Percentiles rank a stretch among this genome's conserved stretches.
These are phyloP conservation scores for Teratosphaeria destructans DNA, from an alignment of 2,329 filamentous ascomycete species.

Conservation along the genomic window DNA sequence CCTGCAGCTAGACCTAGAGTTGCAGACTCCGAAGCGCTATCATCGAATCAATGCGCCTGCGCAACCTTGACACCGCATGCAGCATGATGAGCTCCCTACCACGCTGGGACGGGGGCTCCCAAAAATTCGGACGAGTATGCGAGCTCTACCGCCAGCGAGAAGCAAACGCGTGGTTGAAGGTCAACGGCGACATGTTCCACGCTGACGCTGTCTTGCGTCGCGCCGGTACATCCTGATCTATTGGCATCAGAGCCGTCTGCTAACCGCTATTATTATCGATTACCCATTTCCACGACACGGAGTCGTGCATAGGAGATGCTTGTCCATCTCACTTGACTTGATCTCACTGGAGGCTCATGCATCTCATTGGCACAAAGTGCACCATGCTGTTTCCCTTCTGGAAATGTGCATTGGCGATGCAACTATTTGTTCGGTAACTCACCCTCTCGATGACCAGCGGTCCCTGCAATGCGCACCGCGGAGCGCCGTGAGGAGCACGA, in stretches of 20 bases:
- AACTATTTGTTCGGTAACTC: background rate
- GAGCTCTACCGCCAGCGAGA: slow-evolving; percentile 3
- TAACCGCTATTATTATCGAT: background rate
- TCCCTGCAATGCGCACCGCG: background rate
- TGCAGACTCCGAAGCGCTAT: slow-evolving; percentile 2
- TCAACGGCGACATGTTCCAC: background rate
- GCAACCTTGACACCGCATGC: slow-evolving; percentile 1
- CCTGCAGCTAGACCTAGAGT: slow-evolving; percentile 1
- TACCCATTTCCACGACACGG: background rate
- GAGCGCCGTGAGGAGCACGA: background rate
- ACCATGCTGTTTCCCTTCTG: background rate
- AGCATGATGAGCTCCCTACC: background rate
- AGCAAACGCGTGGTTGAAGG: background rate
- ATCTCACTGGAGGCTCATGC: background rate
- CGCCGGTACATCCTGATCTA: background rate
- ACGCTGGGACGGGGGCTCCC: background rate
- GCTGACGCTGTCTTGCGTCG: background rate
- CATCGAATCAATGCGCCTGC: background rate
- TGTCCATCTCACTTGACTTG: background rate
- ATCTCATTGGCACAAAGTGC: background rate
- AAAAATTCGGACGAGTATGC: slow-evolving; percentile 1
- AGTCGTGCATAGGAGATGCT: background rate
- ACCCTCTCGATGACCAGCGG: background rate
- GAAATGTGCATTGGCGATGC: background rate
- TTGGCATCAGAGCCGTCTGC: background rate